Evolutionary conservation across 176 grass and related monocot species (phyloP).

Genomic region (Sorghum bicolor): Sorghum_bicolor_NCBIv3 NC_012874.2:1123001-1123500

Average conservation of each 20-base stretch:
- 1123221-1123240: not conserved
- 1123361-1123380: slow-evolving; percentile 48
- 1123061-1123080: too few relatives aligned
- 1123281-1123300: not conserved
- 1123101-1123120: too few relatives aligned
- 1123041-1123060: too few relatives aligned
- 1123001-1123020: not conserved
- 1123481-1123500: slow-evolving; percentile 24
- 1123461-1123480: slow-evolving; percentile 11
- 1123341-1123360: slow-evolving; percentile 16
- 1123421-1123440: not conserved
- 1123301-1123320: slow-evolving; percentile 17
- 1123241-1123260: not conserved
- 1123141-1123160: not conserved
- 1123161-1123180: not conserved
- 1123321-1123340: slow-evolving; percentile 15
- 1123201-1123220: too few relatives aligned
- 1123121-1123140: not conserved
- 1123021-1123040: too few relatives aligned
- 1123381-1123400: not conserved
- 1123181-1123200: not conserved
- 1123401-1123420: not conserved
- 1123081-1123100: too few relatives aligned
- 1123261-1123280: not conserved
- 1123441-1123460: not conserved